Evolutionary conservation across 108 stramenopile species (phyloP), one percentile per base, ranked within the genome.

Genomic region (Thalassiosira profunda): DNA sequence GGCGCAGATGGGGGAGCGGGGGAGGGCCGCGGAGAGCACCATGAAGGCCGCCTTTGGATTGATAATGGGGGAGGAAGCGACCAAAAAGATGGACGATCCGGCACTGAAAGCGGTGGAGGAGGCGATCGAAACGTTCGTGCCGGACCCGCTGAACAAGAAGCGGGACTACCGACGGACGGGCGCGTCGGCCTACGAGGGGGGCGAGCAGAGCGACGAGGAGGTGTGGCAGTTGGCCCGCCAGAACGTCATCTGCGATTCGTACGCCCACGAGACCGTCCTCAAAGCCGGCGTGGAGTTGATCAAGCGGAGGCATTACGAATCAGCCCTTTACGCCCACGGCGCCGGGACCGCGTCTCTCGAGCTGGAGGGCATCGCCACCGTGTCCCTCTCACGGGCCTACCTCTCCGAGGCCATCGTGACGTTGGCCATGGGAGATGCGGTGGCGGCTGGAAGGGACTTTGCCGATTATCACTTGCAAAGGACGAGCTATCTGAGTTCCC

Each of bases 401-500:
- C 35, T 81, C 5, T 77, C 84, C 10, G 86, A 90, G 45, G 88
- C 91, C 0, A 78, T 94, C 18, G 36, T 96, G 11, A 79, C 75
- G 7, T 54, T 94, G 53, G 90, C 92, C 40, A 79, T 91, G 80
- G 95, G 95, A 9, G 95, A 96, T 68, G 68, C 80, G 1, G 80
- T 96, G 14, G 88, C 86, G 7, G 95, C 95, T 7, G 83, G 84
- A 46, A 57, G 85, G 42, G 58, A 84, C n/a, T 96, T 92, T 63
- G 61, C 89, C 63, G 60, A 81, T n/a, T 73, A 86, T n/a, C 95
- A 96, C 70, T 74, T 92, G 28, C 95, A 96, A 75, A 67, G 80
- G 11, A 84, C 85, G 2, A 36, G 73, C 4, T 96, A 96, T 37
- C 52, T 96, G 28, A 45, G 75, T 1, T 85, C 90, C n/a, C 59